Evolutionary conservation across 768 basidiomycete species (phyloP).

Genomic region (Cyathus striatus): DNA sequence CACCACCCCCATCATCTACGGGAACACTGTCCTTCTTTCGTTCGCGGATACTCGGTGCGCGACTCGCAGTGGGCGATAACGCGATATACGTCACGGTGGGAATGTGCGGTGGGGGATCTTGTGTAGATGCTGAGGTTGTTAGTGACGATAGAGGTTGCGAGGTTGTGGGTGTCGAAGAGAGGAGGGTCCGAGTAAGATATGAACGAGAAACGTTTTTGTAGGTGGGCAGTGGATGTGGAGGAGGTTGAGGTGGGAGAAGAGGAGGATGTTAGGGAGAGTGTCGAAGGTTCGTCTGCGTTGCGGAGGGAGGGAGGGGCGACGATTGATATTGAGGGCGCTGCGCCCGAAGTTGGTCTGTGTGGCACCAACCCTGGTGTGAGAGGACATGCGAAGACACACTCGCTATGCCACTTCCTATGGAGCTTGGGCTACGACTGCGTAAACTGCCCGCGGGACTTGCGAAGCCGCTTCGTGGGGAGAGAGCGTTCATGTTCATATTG

Average conservation of each 20-base stretch:
- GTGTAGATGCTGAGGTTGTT: slow-evolving; percentile 52
- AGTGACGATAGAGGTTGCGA: slow-evolving; percentile 69
- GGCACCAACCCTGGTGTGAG: background rate
- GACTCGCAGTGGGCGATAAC: slow-evolving; percentile 12
- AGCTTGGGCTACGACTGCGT: slow-evolving; percentile 64
- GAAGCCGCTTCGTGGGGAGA: slow-evolving; percentile 43
- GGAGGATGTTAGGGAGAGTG: slow-evolving; percentile 33
- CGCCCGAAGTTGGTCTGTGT: slow-evolving; percentile 1
- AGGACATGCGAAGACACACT: background rate
- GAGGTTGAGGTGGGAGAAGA: slow-evolving; percentile 11
- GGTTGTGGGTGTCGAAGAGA: slow-evolving; percentile 70
- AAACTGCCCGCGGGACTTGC: slow-evolving; percentile 68
- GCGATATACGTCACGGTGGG: slow-evolving; percentile 38
- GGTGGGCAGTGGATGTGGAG: slow-evolving; percentile 42
- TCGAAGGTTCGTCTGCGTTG: no score
- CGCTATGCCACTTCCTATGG: slow-evolving; percentile 28
- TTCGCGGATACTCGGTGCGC: slow-evolving; percentile 19
- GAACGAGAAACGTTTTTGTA: slow-evolving; percentile 77
- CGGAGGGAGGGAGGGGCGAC: slow-evolving; percentile 46
- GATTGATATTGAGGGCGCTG: slow-evolving; percentile 26
- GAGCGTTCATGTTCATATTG: slow-evolving; percentile 11
- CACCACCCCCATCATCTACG: slow-evolving; percentile 68
- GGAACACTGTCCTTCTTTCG: slow-evolving; percentile 33
- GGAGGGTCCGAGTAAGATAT: slow-evolving; percentile 84
- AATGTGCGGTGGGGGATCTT: slow-evolving; percentile 75